A percentile compares a stretch with the other conserved stretches of the same genome.
Conservation (phyloP, 202 grass and related monocot genomes). For the Brachypodium distachyon region DNA sequence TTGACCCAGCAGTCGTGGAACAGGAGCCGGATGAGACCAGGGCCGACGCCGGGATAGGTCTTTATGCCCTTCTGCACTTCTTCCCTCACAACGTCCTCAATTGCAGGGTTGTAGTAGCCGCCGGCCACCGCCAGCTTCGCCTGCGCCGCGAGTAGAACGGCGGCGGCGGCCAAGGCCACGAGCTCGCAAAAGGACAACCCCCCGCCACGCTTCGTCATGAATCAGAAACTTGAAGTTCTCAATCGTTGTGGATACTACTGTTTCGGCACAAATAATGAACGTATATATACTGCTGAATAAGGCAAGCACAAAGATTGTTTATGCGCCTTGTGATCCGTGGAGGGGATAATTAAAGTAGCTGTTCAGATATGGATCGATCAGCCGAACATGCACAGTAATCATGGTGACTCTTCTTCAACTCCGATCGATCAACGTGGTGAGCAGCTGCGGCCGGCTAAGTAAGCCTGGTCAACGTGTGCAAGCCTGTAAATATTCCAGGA, state of each 20-base stretch:
- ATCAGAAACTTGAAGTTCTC: background rate
- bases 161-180: too few species aligned
- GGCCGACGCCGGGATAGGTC: background rate
- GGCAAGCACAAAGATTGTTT: background rate
- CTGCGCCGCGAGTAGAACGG: background rate
- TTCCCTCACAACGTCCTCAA: background rate
- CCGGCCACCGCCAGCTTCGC: background rate
- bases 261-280: background rate
- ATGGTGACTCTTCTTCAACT: background rate
- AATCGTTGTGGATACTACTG: background rate
- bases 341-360: background rate
- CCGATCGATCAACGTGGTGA: background rate
- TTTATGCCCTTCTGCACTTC: too few species aligned
- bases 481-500: too few species aligned
- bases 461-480: background rate
- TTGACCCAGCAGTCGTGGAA: slow-evolving; percentile 63
- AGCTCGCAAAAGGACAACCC: background rate
- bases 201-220: background rate
- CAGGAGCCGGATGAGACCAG: slow-evolving; percentile 26
- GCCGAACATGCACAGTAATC: background rate
- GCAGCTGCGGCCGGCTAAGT: background rate
- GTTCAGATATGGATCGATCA: background rate
- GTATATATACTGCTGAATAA: background rate
- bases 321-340: background rate
- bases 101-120: background rate